phyloP scores from a whole-genome alignment of 2,329 filamentous ascomycete species.

The Cercospora zeina region DNA sequence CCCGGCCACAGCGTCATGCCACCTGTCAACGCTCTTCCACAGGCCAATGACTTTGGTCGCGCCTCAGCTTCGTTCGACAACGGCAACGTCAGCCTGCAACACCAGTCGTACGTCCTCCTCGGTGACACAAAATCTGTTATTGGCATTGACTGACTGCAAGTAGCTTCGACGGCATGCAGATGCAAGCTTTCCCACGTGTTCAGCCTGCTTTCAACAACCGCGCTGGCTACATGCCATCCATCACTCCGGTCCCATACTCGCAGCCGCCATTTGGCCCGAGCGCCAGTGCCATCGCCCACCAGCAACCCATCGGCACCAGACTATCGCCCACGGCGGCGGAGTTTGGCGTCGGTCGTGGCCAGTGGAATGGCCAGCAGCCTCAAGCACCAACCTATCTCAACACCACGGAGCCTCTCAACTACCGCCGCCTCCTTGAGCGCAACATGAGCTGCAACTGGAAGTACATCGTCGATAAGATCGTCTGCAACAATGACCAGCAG shows the following conservation, averaged over 20 bases:
- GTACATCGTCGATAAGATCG: constrained; percentile 99
- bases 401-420: constrained; percentile 90
- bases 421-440: constrained; percentile 88
- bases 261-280: constrained; percentile 28
- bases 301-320: constrained; percentile 42
- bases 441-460: constrained; percentile 99
- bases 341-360: constrained; percentile 43
- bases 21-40: constrained; percentile 14
- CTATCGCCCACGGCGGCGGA: constrained; percentile 52
- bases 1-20: constrained; percentile 25
- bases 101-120: constrained; percentile 26
- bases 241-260: constrained; percentile 33
- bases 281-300: constrained; percentile 23
- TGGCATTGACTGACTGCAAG: constrained; percentile 17
- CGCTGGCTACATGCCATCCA: constrained; percentile 34
- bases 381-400: constrained; percentile 64
- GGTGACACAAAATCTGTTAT: background rate
- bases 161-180: constrained; percentile 27
- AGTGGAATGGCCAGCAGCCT: constrained; percentile 40
- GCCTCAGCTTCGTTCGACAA: constrained; percentile 24
- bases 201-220: constrained; percentile 21
- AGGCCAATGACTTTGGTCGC: constrained; percentile 22
- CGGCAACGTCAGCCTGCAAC: constrained; percentile 25
- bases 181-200: constrained; percentile 19
- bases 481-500: constrained; percentile 98